Conservation (phyloP, 1,139 yeast species). For the Pichia sp. region DNA sequence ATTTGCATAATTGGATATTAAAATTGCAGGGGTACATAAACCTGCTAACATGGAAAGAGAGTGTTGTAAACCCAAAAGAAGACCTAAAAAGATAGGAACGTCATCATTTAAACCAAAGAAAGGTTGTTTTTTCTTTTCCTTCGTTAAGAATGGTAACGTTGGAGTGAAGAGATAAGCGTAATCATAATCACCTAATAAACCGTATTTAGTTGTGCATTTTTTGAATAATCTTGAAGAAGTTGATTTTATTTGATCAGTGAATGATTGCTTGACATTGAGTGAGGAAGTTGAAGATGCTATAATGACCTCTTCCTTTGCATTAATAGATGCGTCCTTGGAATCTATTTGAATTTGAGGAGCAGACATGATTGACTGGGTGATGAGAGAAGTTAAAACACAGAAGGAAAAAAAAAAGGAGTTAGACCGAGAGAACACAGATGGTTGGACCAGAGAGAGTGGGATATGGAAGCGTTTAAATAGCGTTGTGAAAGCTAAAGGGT, state of each 20-base stretch:
- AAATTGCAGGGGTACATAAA: slow-evolving; percentile 76
- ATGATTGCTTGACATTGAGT: background rate
- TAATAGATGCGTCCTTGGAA: background rate
- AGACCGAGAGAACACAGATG: too few species aligned
- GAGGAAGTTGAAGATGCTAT: background rate
- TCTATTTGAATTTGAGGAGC: background rate
- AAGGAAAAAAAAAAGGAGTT: background rate
- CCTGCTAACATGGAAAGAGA: slow-evolving; percentile 89
- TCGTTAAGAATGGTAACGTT: slow-evolving; percentile 56
- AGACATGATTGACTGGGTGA: background rate
- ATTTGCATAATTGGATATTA: slow-evolving; percentile 58
- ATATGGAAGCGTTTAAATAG: background rate
- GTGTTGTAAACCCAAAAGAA: slow-evolving; percentile 79
- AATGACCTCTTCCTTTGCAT: background rate
- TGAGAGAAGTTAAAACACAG: background rate
- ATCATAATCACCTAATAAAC: slow-evolving; percentile 77
- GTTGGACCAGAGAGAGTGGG: background rate
- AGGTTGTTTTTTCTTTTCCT: slow-evolving; percentile 51
- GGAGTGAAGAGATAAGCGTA: slow-evolving; percentile 74
- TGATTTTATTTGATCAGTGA: background rate
- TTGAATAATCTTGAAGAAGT: slow-evolving; percentile 5
- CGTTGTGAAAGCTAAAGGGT: too few species aligned
- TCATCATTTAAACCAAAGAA: slow-evolving; percentile 74
- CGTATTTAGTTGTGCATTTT: slow-evolving; percentile 55
- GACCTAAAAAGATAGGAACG: slow-evolving; percentile 71